Percentiles rank a stretch among this genome's conserved stretches.
Conservation (phyloP, 192 early-diverging fungal genomes). For the Coemansia sp. region DNA sequence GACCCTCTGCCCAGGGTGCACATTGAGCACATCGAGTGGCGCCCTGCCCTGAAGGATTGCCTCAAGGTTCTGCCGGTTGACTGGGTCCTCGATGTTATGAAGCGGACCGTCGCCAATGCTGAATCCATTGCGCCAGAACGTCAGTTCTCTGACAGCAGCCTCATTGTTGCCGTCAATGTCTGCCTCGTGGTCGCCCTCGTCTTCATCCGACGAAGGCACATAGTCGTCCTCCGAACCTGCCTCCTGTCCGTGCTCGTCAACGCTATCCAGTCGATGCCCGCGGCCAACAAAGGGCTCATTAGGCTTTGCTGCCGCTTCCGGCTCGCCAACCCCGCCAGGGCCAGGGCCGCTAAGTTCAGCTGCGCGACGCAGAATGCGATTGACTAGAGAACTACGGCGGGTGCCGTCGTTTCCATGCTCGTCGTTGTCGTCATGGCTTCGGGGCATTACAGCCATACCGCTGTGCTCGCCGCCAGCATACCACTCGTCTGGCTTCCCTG, state of each 20-base stretch:
- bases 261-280: constrained; percentile 29
- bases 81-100: constrained; percentile 80
- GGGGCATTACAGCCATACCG: constrained; percentile 58
- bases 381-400: constrained; percentile 35
- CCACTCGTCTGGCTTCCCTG: constrained; percentile 52
- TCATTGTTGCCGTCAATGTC: constrained; percentile 8
- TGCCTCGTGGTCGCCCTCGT: not conserved
- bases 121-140: constrained; percentile 96
- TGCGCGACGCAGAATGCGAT: constrained; percentile 46
- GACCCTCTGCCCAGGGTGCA: constrained; percentile 84
- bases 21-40: constrained; percentile 82
- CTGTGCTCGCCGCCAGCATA: constrained; percentile 96
- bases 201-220: constrained; percentile 1
- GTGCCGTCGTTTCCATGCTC: constrained; percentile 19
- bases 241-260: not conserved
- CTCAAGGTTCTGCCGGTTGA: constrained; percentile 78
- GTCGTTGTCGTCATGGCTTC: constrained; percentile 9
- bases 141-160: constrained; percentile 65
- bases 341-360: constrained; percentile 28
- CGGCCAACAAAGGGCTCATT: constrained; percentile 27
- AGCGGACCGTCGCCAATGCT: constrained; percentile 92
- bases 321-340: not conserved
- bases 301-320: not conserved
- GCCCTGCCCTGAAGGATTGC: constrained; percentile 90
- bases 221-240: not conserved